phyloP scores from a whole-genome alignment of 345 rosid species.

The Camelina hispida region DNA sequence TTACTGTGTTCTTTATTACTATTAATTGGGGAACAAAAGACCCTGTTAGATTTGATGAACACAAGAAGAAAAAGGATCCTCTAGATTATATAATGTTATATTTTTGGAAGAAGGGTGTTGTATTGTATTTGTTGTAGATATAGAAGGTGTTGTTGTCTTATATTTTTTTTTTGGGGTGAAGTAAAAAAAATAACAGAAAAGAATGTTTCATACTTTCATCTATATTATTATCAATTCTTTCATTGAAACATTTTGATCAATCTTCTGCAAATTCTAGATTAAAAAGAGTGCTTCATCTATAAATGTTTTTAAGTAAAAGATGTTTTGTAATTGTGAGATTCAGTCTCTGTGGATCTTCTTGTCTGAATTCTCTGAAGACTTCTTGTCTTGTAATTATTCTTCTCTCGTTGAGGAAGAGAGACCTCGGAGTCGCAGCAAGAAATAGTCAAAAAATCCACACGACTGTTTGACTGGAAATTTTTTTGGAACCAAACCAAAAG shows the following conservation, averaged over 20 bases:
- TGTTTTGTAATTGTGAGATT: conserved; percentile 10
- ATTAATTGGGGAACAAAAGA: conserved; percentile 13
- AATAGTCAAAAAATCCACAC: conserved; percentile 28
- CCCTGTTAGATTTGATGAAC: conserved; percentile 11
- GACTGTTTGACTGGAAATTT: conserved; percentile 31
- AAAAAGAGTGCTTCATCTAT: neutral
- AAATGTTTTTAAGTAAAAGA: neutral
- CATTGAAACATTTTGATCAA: conserved; percentile 6
- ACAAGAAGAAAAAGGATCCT: neutral
- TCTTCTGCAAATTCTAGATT: neutral
- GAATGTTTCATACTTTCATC: neutral
- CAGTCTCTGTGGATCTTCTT: neutral
- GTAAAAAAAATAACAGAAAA: conserved; percentile 10
- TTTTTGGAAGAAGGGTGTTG: conserved; percentile 30
- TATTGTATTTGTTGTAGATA: conserved; percentile 32
- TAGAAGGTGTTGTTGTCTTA: conserved; percentile 10
- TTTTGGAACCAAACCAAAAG: neutral
- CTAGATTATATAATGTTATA: conserved; percentile 25
- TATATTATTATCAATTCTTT: conserved; percentile 26
- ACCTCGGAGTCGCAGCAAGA: conserved; percentile 24
- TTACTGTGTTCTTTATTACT: neutral
- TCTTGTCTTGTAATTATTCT: neutral
- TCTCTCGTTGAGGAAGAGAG: neutral
- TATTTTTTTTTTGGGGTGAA: neutral
- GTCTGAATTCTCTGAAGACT: neutral